Evolutionary conservation across 2,329 filamentous ascomycete species (phyloP).

Genomic region (Periglandula ipomoeae): DNA sequence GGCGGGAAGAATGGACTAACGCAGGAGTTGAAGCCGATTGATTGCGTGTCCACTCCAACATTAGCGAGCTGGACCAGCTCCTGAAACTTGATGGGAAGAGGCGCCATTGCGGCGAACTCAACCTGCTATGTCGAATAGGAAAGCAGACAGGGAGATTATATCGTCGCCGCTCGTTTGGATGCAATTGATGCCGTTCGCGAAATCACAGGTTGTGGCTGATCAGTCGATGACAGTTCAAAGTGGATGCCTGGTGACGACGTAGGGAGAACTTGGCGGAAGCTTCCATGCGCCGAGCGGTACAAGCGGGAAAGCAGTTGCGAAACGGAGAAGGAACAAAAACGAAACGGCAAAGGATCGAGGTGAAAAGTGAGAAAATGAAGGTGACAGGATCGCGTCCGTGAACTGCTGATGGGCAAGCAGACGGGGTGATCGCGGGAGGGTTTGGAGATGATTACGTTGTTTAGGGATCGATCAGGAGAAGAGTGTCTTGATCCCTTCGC

Average conservation of each 20-base stretch:
- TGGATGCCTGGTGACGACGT: conserved; percentile 15
- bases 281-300: conserved; percentile 29
- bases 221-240: conserved; percentile 7
- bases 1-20: conserved; percentile 29
- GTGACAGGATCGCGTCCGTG: conserved; percentile 13
- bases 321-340: conserved; percentile 9
- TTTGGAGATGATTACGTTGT: conserved; percentile 10
- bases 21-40: conserved; percentile 73
- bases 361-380: conserved; percentile 10
- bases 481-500: conserved; percentile 17
- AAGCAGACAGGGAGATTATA: conserved; percentile 8
- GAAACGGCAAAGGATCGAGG: conserved; percentile 12
- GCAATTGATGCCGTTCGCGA: conserved; percentile 16
- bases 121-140: conserved; percentile 15
- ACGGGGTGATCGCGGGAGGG: conserved; percentile 13
- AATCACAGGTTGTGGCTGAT: conserved; percentile 12
- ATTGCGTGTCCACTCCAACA: conserved; percentile 36
- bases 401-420: conserved; percentile 19
- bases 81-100: conserved; percentile 85
- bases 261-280: conserved; percentile 20
- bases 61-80: conserved; percentile 67
- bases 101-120: conserved; percentile 42
- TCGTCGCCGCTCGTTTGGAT: neutral
- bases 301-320: conserved; percentile 8
- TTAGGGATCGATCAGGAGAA: conserved; percentile 13